These are phyloP conservation scores for Suhomyces sp. DNA, from an alignment of 805 yeast genomes.

Conservation along the genomic window DNA sequence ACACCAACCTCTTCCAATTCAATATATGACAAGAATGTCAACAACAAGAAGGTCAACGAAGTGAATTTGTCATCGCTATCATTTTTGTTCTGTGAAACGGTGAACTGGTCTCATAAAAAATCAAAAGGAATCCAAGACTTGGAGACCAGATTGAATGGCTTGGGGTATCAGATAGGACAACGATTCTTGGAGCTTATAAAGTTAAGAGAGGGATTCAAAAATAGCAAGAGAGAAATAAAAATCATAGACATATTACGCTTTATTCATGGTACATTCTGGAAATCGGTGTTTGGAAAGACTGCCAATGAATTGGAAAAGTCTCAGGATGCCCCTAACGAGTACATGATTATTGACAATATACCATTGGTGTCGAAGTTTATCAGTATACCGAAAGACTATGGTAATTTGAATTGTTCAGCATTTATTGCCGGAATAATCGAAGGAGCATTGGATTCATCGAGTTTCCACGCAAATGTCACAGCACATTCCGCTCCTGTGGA, in stretches of 20 bases:
- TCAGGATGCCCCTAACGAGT: conserved; percentile 65
- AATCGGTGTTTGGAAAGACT: conserved; percentile 63
- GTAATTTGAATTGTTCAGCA: conserved; percentile 76
- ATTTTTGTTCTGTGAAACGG: conserved; percentile 67
- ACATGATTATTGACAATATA: conserved; percentile 74
- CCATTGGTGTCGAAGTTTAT: conserved; percentile 74
- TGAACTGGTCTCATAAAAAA: conserved; percentile 60
- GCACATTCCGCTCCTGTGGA: conserved; percentile 75
- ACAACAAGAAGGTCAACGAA: conserved; percentile 64
- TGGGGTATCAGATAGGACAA: conserved; percentile 79
- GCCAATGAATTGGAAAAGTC: conserved; percentile 77
- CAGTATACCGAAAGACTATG: conserved; percentile 76
- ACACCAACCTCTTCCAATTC: conserved; percentile 38
- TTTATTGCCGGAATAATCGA: conserved; percentile 84
- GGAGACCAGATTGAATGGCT: conserved; percentile 55
- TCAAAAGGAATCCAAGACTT: conserved; percentile 67
- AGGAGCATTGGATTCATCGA: conserved; percentile 72
- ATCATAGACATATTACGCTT: conserved; percentile 70
- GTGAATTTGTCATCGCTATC: conserved; percentile 67
- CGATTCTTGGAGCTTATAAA: conserved; percentile 68
- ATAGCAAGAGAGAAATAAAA: conserved; percentile 64
- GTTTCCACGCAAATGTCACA: conserved; percentile 73
- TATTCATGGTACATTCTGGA: conserved; percentile 74
- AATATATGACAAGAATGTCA: conserved; percentile 65
- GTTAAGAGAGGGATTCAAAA: conserved; percentile 59